Evolutionary conservation across 2,329 filamentous ascomycete genomes (phyloP), one percentile per base, ranked within the genome.

Genomic region (Verticillium albo-atrum): DNA sequence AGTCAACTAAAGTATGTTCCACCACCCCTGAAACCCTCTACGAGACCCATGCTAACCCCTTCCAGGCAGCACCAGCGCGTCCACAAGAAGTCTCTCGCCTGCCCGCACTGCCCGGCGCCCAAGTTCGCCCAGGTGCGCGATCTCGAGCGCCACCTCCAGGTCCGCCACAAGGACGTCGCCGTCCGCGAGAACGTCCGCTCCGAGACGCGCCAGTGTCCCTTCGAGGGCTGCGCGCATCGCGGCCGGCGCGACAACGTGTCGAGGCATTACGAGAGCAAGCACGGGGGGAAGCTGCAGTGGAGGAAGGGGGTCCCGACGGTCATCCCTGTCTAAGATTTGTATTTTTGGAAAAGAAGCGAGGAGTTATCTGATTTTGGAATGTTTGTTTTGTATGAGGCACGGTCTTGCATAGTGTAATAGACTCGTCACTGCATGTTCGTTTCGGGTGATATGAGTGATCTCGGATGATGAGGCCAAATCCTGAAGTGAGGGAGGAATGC

Each of bases 71-170:
- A 64, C 53, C 62, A 63, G 53, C 62, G 62, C 37, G 62, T 64
- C 57, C 62, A 64, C 59, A 58, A 60, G 37, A 64, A 64, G 59
- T 54, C 59, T 9, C 59, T 64, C n/a, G 54, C 58, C 20, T 64
- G 62, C 59, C 35, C 32, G n/a, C 62, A 63, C 50, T 64, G 62
- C 59, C 61, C 53, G 25, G 62, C 60, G 59, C 62, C 63, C 54
- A 64, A 60, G 61, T 64, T 64, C 57, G 62, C 62, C 37, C 62
- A 64, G 57, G 62, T 64, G 9, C 62, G 62, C 14, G 62, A 64
- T 54, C 62, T 64, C 57, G 62, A 64, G 62, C 61, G 62, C 6
- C 62, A 64, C 61, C 35, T 64, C 55, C 62, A 63, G 61, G 62
- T 61, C 14, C 61, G 62, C 10, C 62, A 64, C 58, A 55, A 34